Evolutionary conservation across 1,139 yeast genomes (phyloP).

Genomic region (Magnusiomyces clavatus): DNA sequence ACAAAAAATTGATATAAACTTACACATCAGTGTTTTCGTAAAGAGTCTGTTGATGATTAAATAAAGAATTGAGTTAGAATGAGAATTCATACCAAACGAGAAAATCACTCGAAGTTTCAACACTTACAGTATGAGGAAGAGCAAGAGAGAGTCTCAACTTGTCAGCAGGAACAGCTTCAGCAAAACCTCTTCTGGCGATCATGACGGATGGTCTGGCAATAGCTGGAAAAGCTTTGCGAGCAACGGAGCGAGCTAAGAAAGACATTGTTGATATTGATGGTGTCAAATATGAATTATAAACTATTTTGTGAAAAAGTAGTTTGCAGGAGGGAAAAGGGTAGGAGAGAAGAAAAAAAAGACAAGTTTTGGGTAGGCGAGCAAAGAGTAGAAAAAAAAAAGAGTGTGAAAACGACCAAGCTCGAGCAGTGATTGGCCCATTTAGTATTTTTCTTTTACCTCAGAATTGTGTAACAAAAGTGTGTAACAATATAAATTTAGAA

Average conservation of each 20-base stretch:
- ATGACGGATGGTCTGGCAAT: conserved; percentile 51
- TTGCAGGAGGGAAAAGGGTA: conserved; percentile 6
- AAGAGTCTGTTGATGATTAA: conserved; percentile 30
- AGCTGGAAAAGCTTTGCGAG: conserved; percentile 20
- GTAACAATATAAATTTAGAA: too few species aligned
- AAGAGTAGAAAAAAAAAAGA: neutral
- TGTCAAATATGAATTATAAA: conserved; percentile 6
- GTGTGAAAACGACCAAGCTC: neutral
- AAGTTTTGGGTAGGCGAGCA: neutral
- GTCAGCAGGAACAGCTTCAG: conserved; percentile 77
- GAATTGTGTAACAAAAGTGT: too few species aligned
- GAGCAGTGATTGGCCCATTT: too few species aligned
- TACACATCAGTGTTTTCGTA: conserved; percentile 41
- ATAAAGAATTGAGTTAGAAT: conserved; percentile 4
- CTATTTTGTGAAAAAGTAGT: conserved; percentile 4
- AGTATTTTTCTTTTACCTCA: too few species aligned
- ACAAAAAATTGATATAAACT: conserved; percentile 17
- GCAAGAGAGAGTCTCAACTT: conserved; percentile 85
- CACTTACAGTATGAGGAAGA: conserved; percentile 33
- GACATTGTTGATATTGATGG: conserved; percentile 14
- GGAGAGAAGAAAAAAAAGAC: conserved; percentile 6
- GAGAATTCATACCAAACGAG: neutral
- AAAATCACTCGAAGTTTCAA: neutral
- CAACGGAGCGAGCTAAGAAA: conserved; percentile 21
- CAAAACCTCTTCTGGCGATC: conserved; percentile 73